Conservation (phyloP, 768 basidiomycete species). For the Pisolithus microcarpus region DNA sequence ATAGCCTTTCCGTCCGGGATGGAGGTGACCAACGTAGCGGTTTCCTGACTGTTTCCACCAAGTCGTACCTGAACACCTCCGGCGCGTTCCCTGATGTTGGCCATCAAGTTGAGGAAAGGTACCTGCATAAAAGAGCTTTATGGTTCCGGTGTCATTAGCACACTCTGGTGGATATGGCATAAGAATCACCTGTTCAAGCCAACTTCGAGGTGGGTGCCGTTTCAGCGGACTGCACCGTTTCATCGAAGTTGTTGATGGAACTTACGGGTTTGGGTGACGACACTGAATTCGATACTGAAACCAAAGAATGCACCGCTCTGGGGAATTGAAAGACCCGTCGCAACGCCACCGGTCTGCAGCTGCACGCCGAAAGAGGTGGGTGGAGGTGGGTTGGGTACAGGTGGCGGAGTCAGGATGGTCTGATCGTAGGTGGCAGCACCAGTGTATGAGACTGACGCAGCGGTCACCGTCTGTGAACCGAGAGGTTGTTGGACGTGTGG, state of each 20-base stretch:
- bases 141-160: constrained; percentile 11
- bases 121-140: constrained; percentile 45
- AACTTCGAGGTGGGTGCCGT: constrained; percentile 1
- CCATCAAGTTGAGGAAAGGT: constrained; percentile 74
- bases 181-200: constrained; percentile 14
- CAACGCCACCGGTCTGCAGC: constrained; percentile 25
- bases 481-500: constrained; percentile 19
- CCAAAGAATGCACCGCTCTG: constrained; percentile 58
- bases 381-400: constrained; percentile 39
- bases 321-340: constrained; percentile 33
- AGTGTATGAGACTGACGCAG: constrained; percentile 36
- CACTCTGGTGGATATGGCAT: background rate
- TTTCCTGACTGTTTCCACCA: constrained; percentile 79
- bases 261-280: constrained; percentile 58
- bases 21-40: constrained; percentile 41
- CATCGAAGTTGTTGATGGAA: constrained; percentile 9
- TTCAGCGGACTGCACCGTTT: background rate
- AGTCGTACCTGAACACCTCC: constrained; percentile 61
- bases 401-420: constrained; percentile 42
- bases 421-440: constrained; percentile 47
- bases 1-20: constrained; percentile 43
- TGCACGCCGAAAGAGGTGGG: constrained; percentile 39
- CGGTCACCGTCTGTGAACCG: constrained; percentile 23
- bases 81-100: constrained; percentile 58
- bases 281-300: constrained; percentile 72